Evolutionary conservation across 148 eudicot genomes (phyloP).

Genomic region (Vaccinium corymbosum): DNA sequence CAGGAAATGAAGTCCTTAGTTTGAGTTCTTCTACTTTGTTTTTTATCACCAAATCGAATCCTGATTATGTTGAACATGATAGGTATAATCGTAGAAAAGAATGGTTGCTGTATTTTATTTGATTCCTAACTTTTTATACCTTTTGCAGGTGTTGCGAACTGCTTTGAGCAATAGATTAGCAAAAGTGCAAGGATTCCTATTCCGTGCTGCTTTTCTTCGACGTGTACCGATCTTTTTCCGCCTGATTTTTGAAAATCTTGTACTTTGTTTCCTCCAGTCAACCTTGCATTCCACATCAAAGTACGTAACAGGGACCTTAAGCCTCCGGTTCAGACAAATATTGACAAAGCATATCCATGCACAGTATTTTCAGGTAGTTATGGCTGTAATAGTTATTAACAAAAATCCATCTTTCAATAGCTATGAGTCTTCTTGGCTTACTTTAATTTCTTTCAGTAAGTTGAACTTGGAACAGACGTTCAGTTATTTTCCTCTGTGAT

Average conservation of each 20-base stretch:
- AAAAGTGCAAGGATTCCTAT: slow-evolving; percentile 94
- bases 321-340: slow-evolving; percentile 82
- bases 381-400: neutral
- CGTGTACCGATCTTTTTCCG: slow-evolving; percentile 86
- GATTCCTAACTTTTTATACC: neutral
- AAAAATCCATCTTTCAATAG: neutral
- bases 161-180: slow-evolving; percentile 95
- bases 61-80: neutral
- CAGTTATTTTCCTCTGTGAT: neutral
- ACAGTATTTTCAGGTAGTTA: slow-evolving; percentile 88
- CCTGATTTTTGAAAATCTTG: slow-evolving; percentile 81
- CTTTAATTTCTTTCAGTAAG: slow-evolving; percentile 4
- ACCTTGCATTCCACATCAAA: slow-evolving; percentile 84
- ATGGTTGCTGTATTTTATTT: neutral
- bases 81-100: neutral
- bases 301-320: slow-evolving; percentile 88
- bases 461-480: neutral
- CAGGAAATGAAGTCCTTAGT: neutral
- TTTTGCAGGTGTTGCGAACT: slow-evolving; percentile 78
- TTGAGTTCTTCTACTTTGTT: neutral
- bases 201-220: slow-evolving; percentile 96
- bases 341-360: slow-evolving; percentile 86
- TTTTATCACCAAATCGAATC: neutral
- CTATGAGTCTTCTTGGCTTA: neutral
- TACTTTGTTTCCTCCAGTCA: slow-evolving; percentile 83